Percentiles rank a stretch among this genome's conserved stretches.
phyloP scores from a whole-genome alignment of 371 early-diverging fungal genomes.

The Zancudomyces culisetae region DNA sequence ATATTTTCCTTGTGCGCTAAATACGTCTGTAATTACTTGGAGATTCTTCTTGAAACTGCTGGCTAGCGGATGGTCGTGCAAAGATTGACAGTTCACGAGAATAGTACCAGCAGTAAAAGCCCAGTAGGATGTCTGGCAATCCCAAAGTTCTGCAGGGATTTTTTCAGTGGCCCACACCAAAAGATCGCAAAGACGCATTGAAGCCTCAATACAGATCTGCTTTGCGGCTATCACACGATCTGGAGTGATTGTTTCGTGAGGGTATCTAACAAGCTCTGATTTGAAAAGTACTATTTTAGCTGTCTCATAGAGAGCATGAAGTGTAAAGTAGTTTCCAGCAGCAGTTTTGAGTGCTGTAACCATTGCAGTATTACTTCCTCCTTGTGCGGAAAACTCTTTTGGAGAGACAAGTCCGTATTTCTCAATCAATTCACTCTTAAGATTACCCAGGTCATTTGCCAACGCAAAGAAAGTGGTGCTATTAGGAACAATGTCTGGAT shows the following conservation, averaged over 20 bases:
- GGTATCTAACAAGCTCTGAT: slow-evolving; percentile 22
- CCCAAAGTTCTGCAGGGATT: slow-evolving; percentile 23
- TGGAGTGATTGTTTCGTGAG: slow-evolving; percentile 12
- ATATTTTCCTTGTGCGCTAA: neutral
- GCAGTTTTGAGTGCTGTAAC: too few relatives aligned
- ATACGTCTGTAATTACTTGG: neutral
- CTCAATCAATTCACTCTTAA: slow-evolving; percentile 4
- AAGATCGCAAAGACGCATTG: slow-evolving; percentile 19
- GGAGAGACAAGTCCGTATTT: slow-evolving; percentile 2
- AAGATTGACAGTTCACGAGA: slow-evolving; percentile 13
- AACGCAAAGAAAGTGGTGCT: slow-evolving; percentile 19
- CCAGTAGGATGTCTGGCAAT: slow-evolving; percentile 21
- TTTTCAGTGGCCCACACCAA: slow-evolving; percentile 23
- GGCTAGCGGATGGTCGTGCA: neutral
- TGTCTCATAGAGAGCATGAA: slow-evolving; percentile 21
- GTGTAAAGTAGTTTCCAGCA: slow-evolving; percentile 16
- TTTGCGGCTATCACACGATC: slow-evolving; percentile 16
- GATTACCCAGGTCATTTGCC: slow-evolving; percentile 17
- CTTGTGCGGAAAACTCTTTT: too few relatives aligned
- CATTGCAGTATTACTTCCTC: too few relatives aligned
- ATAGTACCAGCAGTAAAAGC: slow-evolving; percentile 24
- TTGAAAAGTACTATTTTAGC: slow-evolving; percentile 23
- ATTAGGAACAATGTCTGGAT: slow-evolving; percentile 13
- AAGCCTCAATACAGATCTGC: slow-evolving; percentile 18
- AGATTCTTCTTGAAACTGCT: neutral